Conservation (phyloP, 202 grass and related monocot species). For the Tripidium arundinaceum region DNA sequence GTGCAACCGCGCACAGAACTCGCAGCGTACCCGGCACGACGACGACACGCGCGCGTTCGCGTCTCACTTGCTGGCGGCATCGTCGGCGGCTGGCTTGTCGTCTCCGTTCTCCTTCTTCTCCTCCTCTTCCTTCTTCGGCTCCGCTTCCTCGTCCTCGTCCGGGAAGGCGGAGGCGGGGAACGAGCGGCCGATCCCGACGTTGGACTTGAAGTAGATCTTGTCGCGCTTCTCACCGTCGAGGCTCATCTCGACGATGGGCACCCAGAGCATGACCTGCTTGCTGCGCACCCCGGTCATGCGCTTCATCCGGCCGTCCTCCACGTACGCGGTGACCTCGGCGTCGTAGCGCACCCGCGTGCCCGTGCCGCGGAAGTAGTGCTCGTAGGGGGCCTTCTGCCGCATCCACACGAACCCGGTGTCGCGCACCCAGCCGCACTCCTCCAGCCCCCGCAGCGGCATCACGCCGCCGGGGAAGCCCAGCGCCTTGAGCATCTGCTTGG, state of each 20-base stretch:
- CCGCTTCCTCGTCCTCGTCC: slow-evolving; percentile 41
- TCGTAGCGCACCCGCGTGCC: slow-evolving; percentile 63
- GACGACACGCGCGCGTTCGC: too few species aligned
- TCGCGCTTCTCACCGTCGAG: slow-evolving; percentile 43
- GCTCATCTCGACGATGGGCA: slow-evolving; percentile 88
- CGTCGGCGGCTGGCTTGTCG: background rate
- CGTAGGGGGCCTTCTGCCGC: slow-evolving; percentile 65
- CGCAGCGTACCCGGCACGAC: too few species aligned
- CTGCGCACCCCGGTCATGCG: slow-evolving; percentile 73
- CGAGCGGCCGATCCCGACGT: slow-evolving; percentile 61
- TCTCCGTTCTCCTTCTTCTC: too few species aligned
- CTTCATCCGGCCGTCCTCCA: slow-evolving; percentile 83
- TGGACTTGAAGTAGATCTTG: slow-evolving; percentile 80
- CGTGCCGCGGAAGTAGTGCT: slow-evolving; percentile 69
- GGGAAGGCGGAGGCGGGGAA: slow-evolving; percentile 66
- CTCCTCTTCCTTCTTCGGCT: background rate
- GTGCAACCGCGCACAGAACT: background rate
- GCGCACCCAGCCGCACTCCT: slow-evolving; percentile 72
- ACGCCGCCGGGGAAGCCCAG: slow-evolving; percentile 68
- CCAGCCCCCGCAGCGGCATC: slow-evolving; percentile 69
- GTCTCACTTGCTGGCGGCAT: background rate
- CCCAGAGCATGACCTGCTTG: slow-evolving; percentile 89
- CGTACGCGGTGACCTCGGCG: slow-evolving; percentile 72
- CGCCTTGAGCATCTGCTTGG: slow-evolving; percentile 51
- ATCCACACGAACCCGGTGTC: slow-evolving; percentile 94